phyloP scores from a whole-genome alignment of 129 eudicot species.

The Ambrosia trifida region DNA sequence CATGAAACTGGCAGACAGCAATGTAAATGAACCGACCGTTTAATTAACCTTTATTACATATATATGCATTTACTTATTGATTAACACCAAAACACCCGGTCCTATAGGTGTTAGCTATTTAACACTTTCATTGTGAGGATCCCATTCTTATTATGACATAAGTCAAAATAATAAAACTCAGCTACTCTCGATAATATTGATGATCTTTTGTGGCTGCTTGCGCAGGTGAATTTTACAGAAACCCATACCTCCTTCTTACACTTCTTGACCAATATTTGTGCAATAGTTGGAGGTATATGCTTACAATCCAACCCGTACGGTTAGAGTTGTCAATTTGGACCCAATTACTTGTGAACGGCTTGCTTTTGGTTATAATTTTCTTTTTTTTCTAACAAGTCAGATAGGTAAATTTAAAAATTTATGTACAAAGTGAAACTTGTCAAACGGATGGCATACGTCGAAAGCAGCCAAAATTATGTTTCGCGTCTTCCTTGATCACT shows the following conservation, averaged over 20 bases:
- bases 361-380: not conserved
- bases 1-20: too few species aligned
- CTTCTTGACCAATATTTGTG: conserved; percentile 85
- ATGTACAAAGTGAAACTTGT: not conserved
- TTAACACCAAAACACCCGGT: not conserved
- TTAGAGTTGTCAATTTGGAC: not conserved
- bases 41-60: too few species aligned
- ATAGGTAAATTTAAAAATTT: not conserved
- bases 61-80: not conserved
- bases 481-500: not conserved
- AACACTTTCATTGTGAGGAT: not conserved
- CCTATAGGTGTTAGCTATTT: conserved; percentile 1
- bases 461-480: not conserved
- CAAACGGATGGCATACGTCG: not conserved
- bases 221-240: conserved; percentile 82
- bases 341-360: not conserved
- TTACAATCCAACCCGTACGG: not conserved
- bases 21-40: too few species aligned
- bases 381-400: not conserved
- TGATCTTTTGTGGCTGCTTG: conserved; percentile 18
- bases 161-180: not conserved
- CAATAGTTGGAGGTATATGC: conserved; percentile 84
- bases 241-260: conserved; percentile 68
- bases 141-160: conserved; percentile 1
- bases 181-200: not conserved